Percentiles rank a stretch among this genome's conserved stretches.
These are phyloP conservation scores for Pythium sukuiense DNA, from an alignment of 352 stramenopile species.

Conservation along the genomic window DNA sequence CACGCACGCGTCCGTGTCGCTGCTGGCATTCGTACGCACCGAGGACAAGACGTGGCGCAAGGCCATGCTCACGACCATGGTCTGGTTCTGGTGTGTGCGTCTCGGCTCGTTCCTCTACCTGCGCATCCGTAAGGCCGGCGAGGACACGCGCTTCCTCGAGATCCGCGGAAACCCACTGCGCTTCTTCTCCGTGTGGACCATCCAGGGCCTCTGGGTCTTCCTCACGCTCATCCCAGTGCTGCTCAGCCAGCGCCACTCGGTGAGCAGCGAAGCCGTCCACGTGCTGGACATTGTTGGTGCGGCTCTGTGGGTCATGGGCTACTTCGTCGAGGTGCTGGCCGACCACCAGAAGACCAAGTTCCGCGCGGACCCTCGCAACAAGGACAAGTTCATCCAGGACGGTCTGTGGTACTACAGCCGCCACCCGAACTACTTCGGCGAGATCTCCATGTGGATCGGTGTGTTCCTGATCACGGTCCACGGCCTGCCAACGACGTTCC, in stretches of 20 bases:
- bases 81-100: constrained; percentile 78
- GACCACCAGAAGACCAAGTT: constrained; percentile 87
- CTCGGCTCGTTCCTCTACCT: constrained; percentile 79
- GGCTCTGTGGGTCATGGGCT: constrained; percentile 65
- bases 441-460: constrained; percentile 90
- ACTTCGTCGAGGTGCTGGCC: constrained; percentile 67
- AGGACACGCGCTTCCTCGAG: constrained; percentile 74
- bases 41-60: constrained; percentile 47
- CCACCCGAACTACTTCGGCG: constrained; percentile 93
- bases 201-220: constrained; percentile 85
- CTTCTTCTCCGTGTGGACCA: constrained; percentile 80
- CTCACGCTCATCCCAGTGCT: constrained; percentile 72
- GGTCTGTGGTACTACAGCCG: constrained; percentile 89
- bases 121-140: constrained; percentile 62
- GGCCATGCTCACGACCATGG: constrained; percentile 55
- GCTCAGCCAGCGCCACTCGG: constrained; percentile 44
- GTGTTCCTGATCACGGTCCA: constrained; percentile 55
- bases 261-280: constrained; percentile 24
- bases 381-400: constrained; percentile 75
- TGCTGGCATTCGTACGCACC: constrained; percentile 38
- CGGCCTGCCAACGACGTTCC: constrained; percentile 36
- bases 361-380: constrained; percentile 54
- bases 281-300: constrained; percentile 47
- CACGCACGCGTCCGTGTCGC: constrained; percentile 65
- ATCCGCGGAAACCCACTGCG: constrained; percentile 61